Percentiles rank a stretch among this genome's conserved stretches.
Conservation (phyloP, 345 rosid genomes). For the Ceriops tagal region DNA sequence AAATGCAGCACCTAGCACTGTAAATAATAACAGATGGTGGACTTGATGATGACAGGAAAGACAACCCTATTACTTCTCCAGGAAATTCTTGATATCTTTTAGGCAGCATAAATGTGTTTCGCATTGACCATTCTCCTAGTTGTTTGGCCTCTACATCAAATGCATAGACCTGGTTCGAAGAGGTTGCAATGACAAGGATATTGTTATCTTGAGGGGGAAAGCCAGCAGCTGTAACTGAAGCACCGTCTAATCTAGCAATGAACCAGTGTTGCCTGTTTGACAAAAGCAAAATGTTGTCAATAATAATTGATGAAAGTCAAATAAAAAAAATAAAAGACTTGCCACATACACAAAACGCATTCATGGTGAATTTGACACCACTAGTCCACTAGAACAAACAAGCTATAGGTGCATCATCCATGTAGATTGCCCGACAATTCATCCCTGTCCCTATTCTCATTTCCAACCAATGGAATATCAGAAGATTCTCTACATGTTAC, state of each 20-base stretch:
- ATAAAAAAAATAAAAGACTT: too few relatives aligned
- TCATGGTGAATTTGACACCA: too few relatives aligned
- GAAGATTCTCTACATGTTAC: too few relatives aligned
- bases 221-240: slow-evolving; percentile 88
- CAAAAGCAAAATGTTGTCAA: background rate
- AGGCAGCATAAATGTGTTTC: slow-evolving; percentile 55
- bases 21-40: slow-evolving; percentile 62
- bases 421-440: too few relatives aligned
- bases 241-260: slow-evolving; percentile 83
- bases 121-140: slow-evolving; percentile 84
- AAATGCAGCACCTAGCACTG: slow-evolving; percentile 68
- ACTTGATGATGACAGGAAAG: slow-evolving; percentile 58
- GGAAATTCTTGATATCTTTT: slow-evolving; percentile 91
- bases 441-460: too few relatives aligned
- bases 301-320: too few relatives aligned
- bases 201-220: slow-evolving; percentile 70
- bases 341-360: too few relatives aligned
- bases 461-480: too few relatives aligned
- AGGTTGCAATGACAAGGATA: slow-evolving; percentile 71
- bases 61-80: slow-evolving; percentile 87
- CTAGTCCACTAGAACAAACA: too few relatives aligned
- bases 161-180: slow-evolving; percentile 76
- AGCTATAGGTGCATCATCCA: too few relatives aligned
- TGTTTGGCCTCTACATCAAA: slow-evolving; percentile 90
- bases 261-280: slow-evolving; percentile 92